These are phyloP conservation scores for Phycomyces nitens DNA, from an alignment of 192 early-diverging fungal species.

Conservation along the genomic window DNA sequence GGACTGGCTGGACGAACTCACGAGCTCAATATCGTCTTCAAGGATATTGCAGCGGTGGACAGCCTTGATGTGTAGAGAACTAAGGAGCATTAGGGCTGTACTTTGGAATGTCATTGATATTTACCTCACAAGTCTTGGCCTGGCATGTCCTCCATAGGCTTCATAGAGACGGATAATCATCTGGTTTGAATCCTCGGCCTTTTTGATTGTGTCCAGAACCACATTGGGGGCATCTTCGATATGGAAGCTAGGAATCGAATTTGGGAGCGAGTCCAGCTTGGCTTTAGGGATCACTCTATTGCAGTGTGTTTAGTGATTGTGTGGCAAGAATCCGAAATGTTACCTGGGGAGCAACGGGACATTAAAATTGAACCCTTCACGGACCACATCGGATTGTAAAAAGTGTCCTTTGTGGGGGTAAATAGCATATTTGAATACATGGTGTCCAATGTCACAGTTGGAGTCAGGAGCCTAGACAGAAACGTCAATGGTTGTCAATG, in stretches of 20 bases:
- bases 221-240: slow-evolving; percentile 62
- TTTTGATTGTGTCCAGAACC: slow-evolving; percentile 89
- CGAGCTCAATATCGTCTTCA: slow-evolving; percentile 61
- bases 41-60: slow-evolving; percentile 71
- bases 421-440: slow-evolving; percentile 86
- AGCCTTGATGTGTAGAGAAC: slow-evolving; percentile 45
- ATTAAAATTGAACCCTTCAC: slow-evolving; percentile 89
- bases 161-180: slow-evolving; percentile 88
- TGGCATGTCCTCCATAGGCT: slow-evolving; percentile 83
- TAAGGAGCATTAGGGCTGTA: too few relatives aligned
- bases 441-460: slow-evolving; percentile 60
- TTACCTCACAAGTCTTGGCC: slow-evolving; percentile 22
- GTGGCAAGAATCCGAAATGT: too few relatives aligned
- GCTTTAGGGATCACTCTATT: slow-evolving; percentile 24
- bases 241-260: slow-evolving; percentile 34
- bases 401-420: slow-evolving; percentile 87
- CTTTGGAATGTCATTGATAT: neutral
- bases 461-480: slow-evolving; percentile 42
- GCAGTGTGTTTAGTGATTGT: too few relatives aligned
- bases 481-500: neutral
- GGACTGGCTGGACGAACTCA: slow-evolving; percentile 9
- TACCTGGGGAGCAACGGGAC: slow-evolving; percentile 54
- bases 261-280: neutral
- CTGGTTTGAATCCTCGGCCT: slow-evolving; percentile 71
- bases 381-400: slow-evolving; percentile 78